Base-by-base conservation (phyloP, 331 rosid species). In the Acacia concinna region DNA sequence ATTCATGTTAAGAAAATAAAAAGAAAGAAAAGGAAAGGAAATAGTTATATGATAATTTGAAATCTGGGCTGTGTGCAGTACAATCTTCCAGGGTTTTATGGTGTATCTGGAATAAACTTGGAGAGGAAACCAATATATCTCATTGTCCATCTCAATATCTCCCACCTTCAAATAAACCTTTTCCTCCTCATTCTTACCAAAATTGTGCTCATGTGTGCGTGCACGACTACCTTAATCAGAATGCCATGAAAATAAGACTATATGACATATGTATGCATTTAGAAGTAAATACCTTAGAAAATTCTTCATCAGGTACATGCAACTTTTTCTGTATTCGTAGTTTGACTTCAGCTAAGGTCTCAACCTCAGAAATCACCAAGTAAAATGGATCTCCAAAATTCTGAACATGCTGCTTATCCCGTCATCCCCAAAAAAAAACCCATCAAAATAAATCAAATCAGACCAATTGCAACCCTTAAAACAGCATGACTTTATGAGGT, bases 371-470 rank as follows among this genome's bases (percentile, higher is more conserved):
- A 73, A 93, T 87, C 60, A 85, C 97, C 88, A 95, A 85, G 82
- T 93, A 86, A 85, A 95, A 93, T 43, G 99, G 98, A 80, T 95
- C 97, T 70, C 99, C 99, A 9, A 94, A 92, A 74, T 94, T 92
- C 81, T 94, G 97, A 68, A 94, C 87, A 83, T 91, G 98, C 97
- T 92, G 93, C 78, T 77, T 37, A 68, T 49, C 64, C 17, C 56
- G 20, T 68, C 28, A 59, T 38, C 18, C 34, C 57, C 41, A 68
- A 52, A 43, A 23, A n/a, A 31, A 13, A 74, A 1, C 35, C 57
- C 3, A 34, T 14, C 21, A 73, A 64, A 76, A 82, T 66, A 76
- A 73, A 60, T 60, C 47, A 71, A 79, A 44, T 65, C 21, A 17
- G 56, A n/a, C 9, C 31, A 73, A 28, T 59, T 46, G 43, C 59